These are phyloP conservation scores for Gliomastix tumulicola DNA, from an alignment of 2,329 filamentous ascomycete species.

Conservation along the genomic window DNA sequence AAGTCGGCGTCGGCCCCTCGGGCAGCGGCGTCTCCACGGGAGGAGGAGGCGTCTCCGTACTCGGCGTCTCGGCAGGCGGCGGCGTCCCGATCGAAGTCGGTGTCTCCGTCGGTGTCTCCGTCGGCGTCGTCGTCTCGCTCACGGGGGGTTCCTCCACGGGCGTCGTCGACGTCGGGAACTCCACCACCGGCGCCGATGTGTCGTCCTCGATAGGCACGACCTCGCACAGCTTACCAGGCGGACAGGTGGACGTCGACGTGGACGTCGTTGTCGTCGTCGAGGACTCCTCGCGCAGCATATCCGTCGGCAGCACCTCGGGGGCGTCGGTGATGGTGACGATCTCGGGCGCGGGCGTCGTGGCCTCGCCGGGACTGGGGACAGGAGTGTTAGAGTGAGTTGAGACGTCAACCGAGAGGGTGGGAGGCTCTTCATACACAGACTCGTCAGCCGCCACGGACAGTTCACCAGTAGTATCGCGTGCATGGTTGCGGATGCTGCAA, in stretches of 20 bases:
- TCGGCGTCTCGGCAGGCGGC: neutral
- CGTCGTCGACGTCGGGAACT: too few relatives aligned
- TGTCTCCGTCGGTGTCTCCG: neutral
- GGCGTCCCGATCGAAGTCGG: neutral
- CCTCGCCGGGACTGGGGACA: neutral
- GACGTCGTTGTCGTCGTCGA: too few relatives aligned
- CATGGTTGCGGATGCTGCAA: too few relatives aligned
- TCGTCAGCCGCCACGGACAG: neutral
- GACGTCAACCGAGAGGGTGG: too few relatives aligned
- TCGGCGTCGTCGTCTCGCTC: too few relatives aligned
- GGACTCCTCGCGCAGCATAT: too few relatives aligned
- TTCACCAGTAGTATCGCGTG: too few relatives aligned
- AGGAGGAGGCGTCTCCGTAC: neutral
- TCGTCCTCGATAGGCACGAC: neutral
- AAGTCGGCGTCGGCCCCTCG: too few relatives aligned
- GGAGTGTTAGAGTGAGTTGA: too few relatives aligned
- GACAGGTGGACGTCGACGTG: neutral
- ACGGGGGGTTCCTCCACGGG: too few relatives aligned
- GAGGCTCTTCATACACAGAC: neutral
- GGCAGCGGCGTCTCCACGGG: neutral
- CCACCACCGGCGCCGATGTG: neutral
- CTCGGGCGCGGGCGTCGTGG: constrained; percentile 1
- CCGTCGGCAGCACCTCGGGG: too few relatives aligned
- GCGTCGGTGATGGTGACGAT: neutral
- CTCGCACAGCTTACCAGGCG: neutral